phyloP scores from a whole-genome alignment of 768 basidiomycete genomes.

The Rhizopogon sp. region DNA sequence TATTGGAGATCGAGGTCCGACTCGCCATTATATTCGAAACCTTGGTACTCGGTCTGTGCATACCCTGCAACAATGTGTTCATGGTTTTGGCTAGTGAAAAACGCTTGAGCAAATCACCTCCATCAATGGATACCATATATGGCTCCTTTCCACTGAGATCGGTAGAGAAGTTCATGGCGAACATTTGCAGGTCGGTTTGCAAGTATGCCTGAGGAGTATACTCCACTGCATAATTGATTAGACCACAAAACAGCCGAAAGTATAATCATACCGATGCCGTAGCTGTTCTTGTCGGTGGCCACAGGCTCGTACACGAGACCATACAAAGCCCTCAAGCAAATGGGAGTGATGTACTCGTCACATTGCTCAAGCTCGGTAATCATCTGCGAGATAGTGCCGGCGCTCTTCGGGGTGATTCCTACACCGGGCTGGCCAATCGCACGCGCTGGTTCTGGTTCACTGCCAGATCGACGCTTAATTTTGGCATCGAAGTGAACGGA shows the following conservation, averaged over 20 bases:
- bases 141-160: constrained; percentile 21
- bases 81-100: neutral
- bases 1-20: constrained; percentile 56
- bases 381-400: constrained; percentile 9
- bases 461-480: constrained; percentile 13
- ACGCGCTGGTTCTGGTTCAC: constrained; percentile 2
- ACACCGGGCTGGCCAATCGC: constrained; percentile 13
- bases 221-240: constrained; percentile 20
- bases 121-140: constrained; percentile 29
- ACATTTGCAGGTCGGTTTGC: constrained; percentile 27
- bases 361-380: constrained; percentile 13
- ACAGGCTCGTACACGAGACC: constrained; percentile 15
- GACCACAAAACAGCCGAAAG: neutral
- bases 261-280: constrained; percentile 24
- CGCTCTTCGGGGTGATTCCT: constrained; percentile 12
- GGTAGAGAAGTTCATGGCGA: constrained; percentile 22
- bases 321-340: constrained; percentile 26
- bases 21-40: constrained; percentile 48
- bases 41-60: constrained; percentile 23
- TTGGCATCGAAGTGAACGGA: constrained; percentile 28
- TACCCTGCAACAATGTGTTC: constrained; percentile 14
- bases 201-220: constrained; percentile 28
- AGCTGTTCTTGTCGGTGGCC: constrained; percentile 25
- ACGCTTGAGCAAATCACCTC: constrained; percentile 17
- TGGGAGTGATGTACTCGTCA: constrained; percentile 24